Percentiles rank a stretch among this genome's conserved stretches.
phyloP scores from a whole-genome alignment of 441 rosid species.

The Metrosideros polymorpha region DNA sequence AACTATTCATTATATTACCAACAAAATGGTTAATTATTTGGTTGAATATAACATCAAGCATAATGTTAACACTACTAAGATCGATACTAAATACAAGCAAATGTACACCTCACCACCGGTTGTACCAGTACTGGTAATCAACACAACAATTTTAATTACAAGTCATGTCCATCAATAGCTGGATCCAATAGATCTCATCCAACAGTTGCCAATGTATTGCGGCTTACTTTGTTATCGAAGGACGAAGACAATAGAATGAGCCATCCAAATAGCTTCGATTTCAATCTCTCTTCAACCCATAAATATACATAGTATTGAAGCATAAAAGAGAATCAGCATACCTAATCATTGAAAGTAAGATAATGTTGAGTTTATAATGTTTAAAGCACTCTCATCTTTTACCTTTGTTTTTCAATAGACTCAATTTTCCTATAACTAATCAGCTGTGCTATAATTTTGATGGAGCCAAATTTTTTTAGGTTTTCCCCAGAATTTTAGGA shows the following conservation, averaged over 20 bases:
- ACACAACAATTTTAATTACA: not conserved
- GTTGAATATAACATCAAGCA: not conserved
- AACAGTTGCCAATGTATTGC: not conserved
- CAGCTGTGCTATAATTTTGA: not conserved
- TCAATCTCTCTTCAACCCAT: not conserved
- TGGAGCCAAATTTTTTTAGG: not conserved
- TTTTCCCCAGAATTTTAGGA: not conserved
- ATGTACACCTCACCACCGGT: not conserved
- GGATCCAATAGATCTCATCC: not conserved
- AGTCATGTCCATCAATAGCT: not conserved
- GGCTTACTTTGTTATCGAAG: not conserved
- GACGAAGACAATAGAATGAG: not conserved
- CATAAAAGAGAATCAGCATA: not conserved
- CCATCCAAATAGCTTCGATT: not conserved
- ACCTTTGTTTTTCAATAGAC: not conserved
- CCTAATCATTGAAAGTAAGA: not conserved
- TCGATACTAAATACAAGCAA: no score
- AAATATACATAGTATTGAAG: not conserved
- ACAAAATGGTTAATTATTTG: not conserved
- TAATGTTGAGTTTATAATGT: not conserved
- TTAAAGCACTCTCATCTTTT: not conserved
- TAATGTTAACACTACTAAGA: not conserved
- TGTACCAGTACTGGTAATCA: not conserved
- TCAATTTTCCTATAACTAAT: not conserved
- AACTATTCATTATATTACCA: not conserved